These are phyloP conservation scores for Veloboletus limbatus DNA, from an alignment of 1,284 basidiomycete species.

Conservation along the genomic window DNA sequence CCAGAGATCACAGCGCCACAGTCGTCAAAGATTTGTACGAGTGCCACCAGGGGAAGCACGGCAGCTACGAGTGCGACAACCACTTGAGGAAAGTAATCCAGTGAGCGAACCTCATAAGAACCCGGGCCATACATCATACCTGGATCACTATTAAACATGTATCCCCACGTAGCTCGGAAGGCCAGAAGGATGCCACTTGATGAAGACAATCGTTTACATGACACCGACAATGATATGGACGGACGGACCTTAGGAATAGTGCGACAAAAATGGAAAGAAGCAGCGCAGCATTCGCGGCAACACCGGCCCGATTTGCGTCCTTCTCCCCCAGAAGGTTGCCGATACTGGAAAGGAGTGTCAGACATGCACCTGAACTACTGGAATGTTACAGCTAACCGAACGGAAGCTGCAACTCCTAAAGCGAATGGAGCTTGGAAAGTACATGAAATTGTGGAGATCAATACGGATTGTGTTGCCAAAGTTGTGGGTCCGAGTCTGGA, in stretches of 20 bases:
- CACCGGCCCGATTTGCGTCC: constrained; percentile 63
- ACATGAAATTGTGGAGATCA: constrained; percentile 71
- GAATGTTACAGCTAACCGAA: constrained; percentile 54
- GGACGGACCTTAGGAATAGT: constrained; percentile 55
- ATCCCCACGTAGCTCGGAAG: constrained; percentile 75
- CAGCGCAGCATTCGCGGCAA: constrained; percentile 61
- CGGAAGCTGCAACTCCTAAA: constrained; percentile 77
- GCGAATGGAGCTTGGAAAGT: constrained; percentile 87
- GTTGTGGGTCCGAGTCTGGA: constrained; percentile 54
- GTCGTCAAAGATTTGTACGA: constrained; percentile 83
- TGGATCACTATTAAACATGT: constrained; percentile 83
- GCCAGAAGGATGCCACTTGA: constrained; percentile 64
- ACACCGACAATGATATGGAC: constrained; percentile 4
- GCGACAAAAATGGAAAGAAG: constrained; percentile 60
- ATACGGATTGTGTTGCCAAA: constrained; percentile 71
- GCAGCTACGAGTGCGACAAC: constrained; percentile 66
- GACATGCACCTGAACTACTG: neutral
- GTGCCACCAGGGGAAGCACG: constrained; percentile 73
- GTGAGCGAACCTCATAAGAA: neutral
- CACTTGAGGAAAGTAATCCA: constrained; percentile 31
- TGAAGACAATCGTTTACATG: constrained; percentile 9
- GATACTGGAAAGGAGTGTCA: constrained; percentile 44
- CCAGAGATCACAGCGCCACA: constrained; percentile 68
- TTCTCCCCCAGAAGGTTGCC: constrained; percentile 81
- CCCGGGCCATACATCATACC: constrained; percentile 37